Percentiles rank a stretch among this genome's conserved stretches.
Conservation (phyloP, 768 basidiomycete genomes). For the Suillus paluster region DNA sequence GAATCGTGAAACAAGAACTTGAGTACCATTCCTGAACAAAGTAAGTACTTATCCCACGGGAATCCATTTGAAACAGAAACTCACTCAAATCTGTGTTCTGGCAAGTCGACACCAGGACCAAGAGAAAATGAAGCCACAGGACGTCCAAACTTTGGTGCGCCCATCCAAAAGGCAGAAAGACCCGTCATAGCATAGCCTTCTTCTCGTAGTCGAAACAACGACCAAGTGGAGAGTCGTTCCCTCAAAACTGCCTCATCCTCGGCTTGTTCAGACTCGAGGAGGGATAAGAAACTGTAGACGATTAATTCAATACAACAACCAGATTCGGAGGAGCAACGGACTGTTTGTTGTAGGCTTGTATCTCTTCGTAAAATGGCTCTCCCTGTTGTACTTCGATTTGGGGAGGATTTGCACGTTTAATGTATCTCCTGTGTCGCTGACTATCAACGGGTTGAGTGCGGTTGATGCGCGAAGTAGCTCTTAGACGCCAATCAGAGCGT, state of each 20-base stretch:
- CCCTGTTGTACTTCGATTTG: slow-evolving; percentile 36
- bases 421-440: slow-evolving; percentile 26
- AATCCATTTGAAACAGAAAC: slow-evolving; percentile 23
- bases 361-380: slow-evolving; percentile 52
- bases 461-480: slow-evolving; percentile 51
- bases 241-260: slow-evolving; percentile 63
- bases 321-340: slow-evolving; percentile 28
- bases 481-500: slow-evolving; percentile 66
- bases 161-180: slow-evolving; percentile 70
- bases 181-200: slow-evolving; percentile 77
- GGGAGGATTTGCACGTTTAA: slow-evolving; percentile 45
- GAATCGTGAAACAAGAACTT: slow-evolving; percentile 63
- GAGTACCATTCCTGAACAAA: slow-evolving; percentile 64
- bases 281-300: slow-evolving; percentile 48
- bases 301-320: not conserved
- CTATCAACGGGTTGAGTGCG: slow-evolving; percentile 18
- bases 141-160: slow-evolving; percentile 63
- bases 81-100: slow-evolving; percentile 74
- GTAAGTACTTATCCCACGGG: slow-evolving; percentile 9
- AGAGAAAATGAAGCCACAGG: slow-evolving; percentile 68
- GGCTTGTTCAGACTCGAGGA: slow-evolving; percentile 61
- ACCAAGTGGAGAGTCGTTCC: slow-evolving; percentile 73
- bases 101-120: slow-evolving; percentile 65
- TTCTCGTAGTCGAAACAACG: slow-evolving; percentile 56
- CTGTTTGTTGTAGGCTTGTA: slow-evolving; percentile 59